Percentiles rank a stretch among this genome's conserved stretches.
These are phyloP conservation scores for Sarcocystis neurona DNA, from an alignment of 169 alveolate genomes.

Conservation along the genomic window DNA sequence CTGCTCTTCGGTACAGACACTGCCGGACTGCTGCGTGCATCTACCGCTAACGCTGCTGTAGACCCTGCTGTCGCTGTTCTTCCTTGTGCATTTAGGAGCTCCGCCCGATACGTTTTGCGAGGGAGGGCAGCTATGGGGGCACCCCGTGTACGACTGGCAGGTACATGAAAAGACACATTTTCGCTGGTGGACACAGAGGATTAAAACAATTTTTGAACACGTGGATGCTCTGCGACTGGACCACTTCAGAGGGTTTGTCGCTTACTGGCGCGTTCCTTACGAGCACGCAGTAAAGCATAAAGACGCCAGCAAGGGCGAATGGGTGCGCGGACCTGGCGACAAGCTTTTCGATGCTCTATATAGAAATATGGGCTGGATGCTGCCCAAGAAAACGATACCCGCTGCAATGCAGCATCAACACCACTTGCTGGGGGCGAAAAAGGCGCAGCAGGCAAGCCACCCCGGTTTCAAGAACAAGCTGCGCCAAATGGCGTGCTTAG, in stretches of 20 bases:
- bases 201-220: constrained; percentile 41
- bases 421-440: neutral
- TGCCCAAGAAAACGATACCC: constrained; percentile 55
- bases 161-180: constrained; percentile 51
- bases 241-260: constrained; percentile 64
- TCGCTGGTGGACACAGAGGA: constrained; percentile 64
- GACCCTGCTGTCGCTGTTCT: neutral
- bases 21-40: too few species aligned
- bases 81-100: constrained; percentile 41
- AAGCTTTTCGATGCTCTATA: constrained; percentile 53
- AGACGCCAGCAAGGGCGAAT: constrained; percentile 63
- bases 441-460: too few species aligned
- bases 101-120: constrained; percentile 64
- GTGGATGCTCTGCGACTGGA: constrained; percentile 61
- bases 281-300: constrained; percentile 50
- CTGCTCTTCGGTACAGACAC: too few species aligned
- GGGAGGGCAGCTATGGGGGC: constrained; percentile 68
- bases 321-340: constrained; percentile 62
- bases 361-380: constrained; percentile 62
- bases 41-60: too few species aligned
- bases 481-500: too few species aligned
- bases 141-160: constrained; percentile 64
- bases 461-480: too few species aligned
- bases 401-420: constrained; percentile 19
- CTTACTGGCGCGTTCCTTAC: constrained; percentile 65